Evolutionary conservation across 2,329 filamentous ascomycete genomes (phyloP), one percentile per base, ranked within the genome.

Genomic region (Blastomyces emzantsi): DNA sequence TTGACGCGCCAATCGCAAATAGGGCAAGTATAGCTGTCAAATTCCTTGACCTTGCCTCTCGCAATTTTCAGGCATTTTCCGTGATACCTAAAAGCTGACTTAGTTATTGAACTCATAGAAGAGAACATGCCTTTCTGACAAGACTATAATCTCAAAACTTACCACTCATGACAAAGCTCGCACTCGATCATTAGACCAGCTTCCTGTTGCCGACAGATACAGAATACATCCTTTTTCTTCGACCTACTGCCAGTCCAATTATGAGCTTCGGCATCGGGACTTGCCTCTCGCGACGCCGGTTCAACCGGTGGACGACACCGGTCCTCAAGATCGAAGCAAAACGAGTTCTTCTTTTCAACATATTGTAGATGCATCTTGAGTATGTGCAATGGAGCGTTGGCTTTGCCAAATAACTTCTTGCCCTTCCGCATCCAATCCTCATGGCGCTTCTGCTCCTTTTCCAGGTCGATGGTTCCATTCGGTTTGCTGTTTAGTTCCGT

Each of bases 111-210:
- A 51, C 55, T 54, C 25, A 15, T 61, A 43, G 22, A 51, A 56
- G 59, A 45, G 11, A 47, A 25, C 25, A 49, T 8, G 19, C 8
- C 25, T 1, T 1, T 52, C 49, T 30, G 25, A 25, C 1, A 30
- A 6, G 25, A 13, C 8, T 39, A 39, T 39, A 39, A 52, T 30
- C 8, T 60, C 41, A 9, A 36, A 80, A 80, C 87, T 80, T 75
- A 92, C 94, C 94, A 99, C 79, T 99, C 94, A 72, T 97, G 93
- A 76, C 94, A 99, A 49, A 97, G 82, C 74, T 97, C 94, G 74
- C 94, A 99, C 77, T 99, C 94, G 70, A 99, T 97, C 94, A 99
- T 99, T 89, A 97, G 95, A 61, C 94, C 94, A 47, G 93, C 92
- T 76, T 99, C 94, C 7, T 91, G 85, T 67, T 88, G 90, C 65